Conservation (phyloP, 169 alveolate genomes). For the Amoebophrya sp. region DNA sequence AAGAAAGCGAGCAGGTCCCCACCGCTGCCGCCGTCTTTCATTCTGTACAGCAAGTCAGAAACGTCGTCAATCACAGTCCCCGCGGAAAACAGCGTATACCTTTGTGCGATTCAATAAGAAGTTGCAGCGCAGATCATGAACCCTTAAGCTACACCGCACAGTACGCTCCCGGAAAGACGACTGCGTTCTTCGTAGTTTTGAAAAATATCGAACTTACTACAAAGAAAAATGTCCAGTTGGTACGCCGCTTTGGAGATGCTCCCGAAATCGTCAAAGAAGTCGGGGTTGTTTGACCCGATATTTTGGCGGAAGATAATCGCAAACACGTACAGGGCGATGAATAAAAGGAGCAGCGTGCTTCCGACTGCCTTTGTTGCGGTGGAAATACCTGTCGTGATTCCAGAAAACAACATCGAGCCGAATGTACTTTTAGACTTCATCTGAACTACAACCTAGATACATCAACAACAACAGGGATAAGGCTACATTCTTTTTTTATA, state of each 20-base stretch:
- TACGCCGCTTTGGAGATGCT: background rate
- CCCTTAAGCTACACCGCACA: too few species aligned
- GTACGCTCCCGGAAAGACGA: too few species aligned
- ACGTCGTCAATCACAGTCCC: background rate
- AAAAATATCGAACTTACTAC: too few species aligned
- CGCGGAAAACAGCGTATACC: background rate
- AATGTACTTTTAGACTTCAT: too few species aligned
- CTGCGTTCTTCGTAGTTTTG: too few species aligned
- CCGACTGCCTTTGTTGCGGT: slow-evolving; percentile 18
- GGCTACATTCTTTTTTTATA: too few species aligned
- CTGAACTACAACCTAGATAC: too few species aligned
- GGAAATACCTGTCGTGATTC: background rate
- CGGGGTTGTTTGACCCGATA: background rate
- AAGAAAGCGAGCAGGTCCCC: background rate
- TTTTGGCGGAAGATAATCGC: background rate
- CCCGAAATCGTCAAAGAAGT: background rate
- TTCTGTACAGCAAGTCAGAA: background rate
- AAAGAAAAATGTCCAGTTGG: too few species aligned
- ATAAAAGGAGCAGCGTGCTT: background rate
- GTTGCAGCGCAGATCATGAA: too few species aligned
- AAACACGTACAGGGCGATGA: background rate
- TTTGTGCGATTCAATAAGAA: too few species aligned
- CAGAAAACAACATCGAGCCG: background rate
- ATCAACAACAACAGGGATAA: too few species aligned
- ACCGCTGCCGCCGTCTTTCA: background rate